Conservation (phyloP, 129 eudicot species). For the Silybum marianum region DNA sequence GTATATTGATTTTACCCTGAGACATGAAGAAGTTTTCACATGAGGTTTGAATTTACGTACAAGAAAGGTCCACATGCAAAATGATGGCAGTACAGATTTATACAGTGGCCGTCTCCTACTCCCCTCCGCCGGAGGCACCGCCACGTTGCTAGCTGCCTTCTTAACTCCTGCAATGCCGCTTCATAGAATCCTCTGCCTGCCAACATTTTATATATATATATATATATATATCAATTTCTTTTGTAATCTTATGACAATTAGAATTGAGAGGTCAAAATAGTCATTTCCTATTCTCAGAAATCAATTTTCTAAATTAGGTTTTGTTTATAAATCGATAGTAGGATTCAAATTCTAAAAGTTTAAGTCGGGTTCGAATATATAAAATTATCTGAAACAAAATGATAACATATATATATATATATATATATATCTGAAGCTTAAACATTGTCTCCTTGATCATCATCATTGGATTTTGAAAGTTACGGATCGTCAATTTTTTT, state of each 20-base stretch:
- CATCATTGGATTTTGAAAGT: background rate
- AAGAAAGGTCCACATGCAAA: conserved; percentile 35
- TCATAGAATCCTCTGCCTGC: conserved; percentile 20
- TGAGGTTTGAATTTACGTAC: conserved; percentile 24
- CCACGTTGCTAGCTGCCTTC: conserved; percentile 19
- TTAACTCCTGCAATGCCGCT: conserved; percentile 22
- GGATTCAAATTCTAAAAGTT: background rate
- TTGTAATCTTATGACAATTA: too few species aligned
- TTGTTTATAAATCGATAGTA: background rate
- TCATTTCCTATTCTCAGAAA: background rate
- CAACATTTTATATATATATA: background rate
- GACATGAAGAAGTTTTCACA: conserved; percentile 11
- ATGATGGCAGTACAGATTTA: conserved; percentile 20
- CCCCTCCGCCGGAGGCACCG: conserved; percentile 33
- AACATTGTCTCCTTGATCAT: background rate
- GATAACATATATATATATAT: too few species aligned
- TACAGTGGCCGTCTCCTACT: conserved; percentile 29
- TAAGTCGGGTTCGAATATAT: background rate
- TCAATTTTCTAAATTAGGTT: background rate
- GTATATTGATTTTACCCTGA: conserved; percentile 5
- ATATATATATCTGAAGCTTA: background rate
- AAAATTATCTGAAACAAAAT: background rate
- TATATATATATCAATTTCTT: too few species aligned
- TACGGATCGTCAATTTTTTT: background rate
- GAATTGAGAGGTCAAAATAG: background rate